Evolutionary conservation across 2,329 filamentous ascomycete genomes (phyloP).

Genomic region (Penicillium fuscoglaucum): DNA sequence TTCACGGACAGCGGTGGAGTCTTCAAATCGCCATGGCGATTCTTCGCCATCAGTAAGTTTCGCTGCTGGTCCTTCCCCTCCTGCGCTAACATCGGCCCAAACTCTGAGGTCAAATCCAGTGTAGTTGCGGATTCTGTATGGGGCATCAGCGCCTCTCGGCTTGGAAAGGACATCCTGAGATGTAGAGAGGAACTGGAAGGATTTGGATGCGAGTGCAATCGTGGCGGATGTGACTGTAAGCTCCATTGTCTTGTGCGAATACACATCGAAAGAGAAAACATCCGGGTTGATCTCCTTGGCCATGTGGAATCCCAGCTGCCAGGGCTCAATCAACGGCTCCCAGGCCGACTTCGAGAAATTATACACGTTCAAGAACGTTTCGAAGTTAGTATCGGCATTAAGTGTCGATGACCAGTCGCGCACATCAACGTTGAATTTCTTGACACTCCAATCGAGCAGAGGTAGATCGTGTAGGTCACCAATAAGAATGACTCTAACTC

Average conservation of each 20-base stretch:
- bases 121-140: conserved; percentile 91
- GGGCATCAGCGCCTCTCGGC: conserved; percentile 84
- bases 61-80: conserved; percentile 65
- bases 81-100: conserved; percentile 74
- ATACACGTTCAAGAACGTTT: conserved; percentile 94
- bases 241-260: conserved; percentile 87
- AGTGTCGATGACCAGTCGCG: conserved; percentile 89
- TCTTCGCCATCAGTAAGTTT: conserved; percentile 87
- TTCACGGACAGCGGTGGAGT: conserved; percentile 94
- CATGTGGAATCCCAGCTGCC: conserved; percentile 90
- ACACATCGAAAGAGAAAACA: conserved; percentile 76
- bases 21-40: conserved; percentile 92
- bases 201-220: conserved; percentile 90
- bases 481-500: conserved; percentile 88
- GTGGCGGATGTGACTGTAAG: conserved; percentile 90
- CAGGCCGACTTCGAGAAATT: conserved; percentile 99
- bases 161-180: conserved; percentile 93
- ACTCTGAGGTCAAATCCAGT: conserved; percentile 89
- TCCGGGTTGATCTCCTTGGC: conserved; percentile 74
- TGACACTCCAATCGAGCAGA: conserved; percentile 89
- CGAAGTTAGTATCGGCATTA: conserved; percentile 83
- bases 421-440: conserved; percentile 80
- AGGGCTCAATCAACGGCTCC: conserved; percentile 95
- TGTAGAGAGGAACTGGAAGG: conserved; percentile 81
- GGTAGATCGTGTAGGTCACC: conserved; percentile 95